Conservation (phyloP, 2,329 filamentous ascomycete genomes). For the Fusarium equiseti region DNA sequence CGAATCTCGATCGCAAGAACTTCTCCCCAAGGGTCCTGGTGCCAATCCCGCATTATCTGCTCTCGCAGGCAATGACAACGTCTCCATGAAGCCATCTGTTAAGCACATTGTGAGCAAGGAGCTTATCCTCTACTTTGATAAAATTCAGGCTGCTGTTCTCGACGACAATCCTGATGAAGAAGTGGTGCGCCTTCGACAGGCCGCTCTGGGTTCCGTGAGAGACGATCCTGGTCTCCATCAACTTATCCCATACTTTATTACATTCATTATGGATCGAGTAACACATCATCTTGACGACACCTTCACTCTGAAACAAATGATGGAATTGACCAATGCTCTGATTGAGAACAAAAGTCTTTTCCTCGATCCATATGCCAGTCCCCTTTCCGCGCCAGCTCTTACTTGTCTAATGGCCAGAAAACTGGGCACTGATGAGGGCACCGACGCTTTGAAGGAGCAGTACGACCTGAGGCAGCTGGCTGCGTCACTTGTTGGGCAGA, state of each 20-base stretch:
- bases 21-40: constrained; percentile 89
- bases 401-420: constrained; percentile 88
- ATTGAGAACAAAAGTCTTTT: constrained; percentile 87
- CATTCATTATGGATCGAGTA: constrained; percentile 95
- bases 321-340: constrained; percentile 87
- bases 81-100: constrained; percentile 87
- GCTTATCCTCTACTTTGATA: constrained; percentile 96
- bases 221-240: constrained; percentile 95
- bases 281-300: constrained; percentile 93
- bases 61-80: constrained; percentile 85
- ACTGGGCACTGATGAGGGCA: constrained; percentile 71
- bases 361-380: constrained; percentile 69
- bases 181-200: constrained; percentile 77
- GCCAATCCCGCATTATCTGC: constrained; percentile 85
- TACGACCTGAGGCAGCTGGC: constrained; percentile 88
- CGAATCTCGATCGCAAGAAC: constrained; percentile 85
- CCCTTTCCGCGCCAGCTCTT: constrained; percentile 85
- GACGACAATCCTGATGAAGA: constrained; percentile 89
- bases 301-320: constrained; percentile 90
- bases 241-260: constrained; percentile 94
- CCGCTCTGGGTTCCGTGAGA: constrained; percentile 85
- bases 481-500: constrained; percentile 81
- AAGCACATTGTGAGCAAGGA: constrained; percentile 98
- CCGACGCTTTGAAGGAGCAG: constrained; percentile 69
- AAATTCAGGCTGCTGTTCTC: constrained; percentile 88